Percentiles rank a stretch among this genome's conserved stretches.
Evolutionary conservation across 2,329 filamentous ascomycete species (phyloP).

Genomic region (Daldinia eschscholtzii): DNA sequence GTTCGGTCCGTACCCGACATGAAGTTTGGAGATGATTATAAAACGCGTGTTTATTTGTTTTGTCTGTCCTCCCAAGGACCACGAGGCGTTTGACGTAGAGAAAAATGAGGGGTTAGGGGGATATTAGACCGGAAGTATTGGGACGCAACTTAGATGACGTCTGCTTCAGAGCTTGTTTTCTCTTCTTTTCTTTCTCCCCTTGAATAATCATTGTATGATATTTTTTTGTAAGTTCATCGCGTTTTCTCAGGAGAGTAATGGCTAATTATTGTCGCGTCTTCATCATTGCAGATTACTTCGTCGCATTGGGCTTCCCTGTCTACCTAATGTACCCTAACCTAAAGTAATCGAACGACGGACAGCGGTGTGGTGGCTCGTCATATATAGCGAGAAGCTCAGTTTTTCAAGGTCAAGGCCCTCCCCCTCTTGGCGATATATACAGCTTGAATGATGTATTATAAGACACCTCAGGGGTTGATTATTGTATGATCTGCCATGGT

Average conservation of each 20-base stretch:
- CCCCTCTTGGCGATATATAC: constrained; percentile 24
- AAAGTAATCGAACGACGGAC: constrained; percentile 9
- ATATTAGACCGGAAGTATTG: neutral
- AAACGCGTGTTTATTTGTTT: neutral
- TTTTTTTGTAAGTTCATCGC: constrained; percentile 6
- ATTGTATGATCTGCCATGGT: constrained; percentile 75
- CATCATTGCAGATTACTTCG: constrained; percentile 20
- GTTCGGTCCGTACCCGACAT: neutral
- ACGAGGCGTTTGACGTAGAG: neutral
- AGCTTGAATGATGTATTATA: constrained; percentile 16
- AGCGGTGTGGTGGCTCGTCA: neutral
- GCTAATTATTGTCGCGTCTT: constrained; percentile 12
- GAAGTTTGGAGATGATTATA: neutral
- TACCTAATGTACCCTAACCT: constrained; percentile 13
- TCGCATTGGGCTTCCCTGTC: constrained; percentile 23
- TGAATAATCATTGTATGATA: constrained; percentile 30
- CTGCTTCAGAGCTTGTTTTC: constrained; percentile 7
- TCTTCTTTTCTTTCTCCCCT: constrained; percentile 14
- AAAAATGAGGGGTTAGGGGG: neutral
- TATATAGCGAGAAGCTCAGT: constrained; percentile 3
- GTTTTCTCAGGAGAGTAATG: constrained; percentile 21
- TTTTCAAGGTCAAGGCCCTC: neutral
- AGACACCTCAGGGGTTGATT: neutral
- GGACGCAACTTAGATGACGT: constrained; percentile 3
- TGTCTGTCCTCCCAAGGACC: neutral